A percentile compares a stretch with the other conserved stretches of the same genome.
These are phyloP conservation scores for Paramecium sonneborni DNA, from an alignment of 73 alveolate species.

Conservation along the genomic window DNA sequence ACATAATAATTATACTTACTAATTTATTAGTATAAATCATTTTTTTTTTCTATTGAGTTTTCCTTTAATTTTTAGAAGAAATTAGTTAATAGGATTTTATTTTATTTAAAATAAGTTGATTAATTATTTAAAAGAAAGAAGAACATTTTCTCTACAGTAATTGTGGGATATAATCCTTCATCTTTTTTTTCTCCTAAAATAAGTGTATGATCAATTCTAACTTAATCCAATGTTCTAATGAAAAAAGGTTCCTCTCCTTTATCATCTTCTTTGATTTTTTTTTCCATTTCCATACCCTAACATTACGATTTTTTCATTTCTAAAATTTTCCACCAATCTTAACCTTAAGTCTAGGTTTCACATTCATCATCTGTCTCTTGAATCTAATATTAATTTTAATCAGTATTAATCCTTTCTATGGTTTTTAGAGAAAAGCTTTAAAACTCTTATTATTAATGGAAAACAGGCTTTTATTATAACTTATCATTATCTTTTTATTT, in stretches of 20 bases:
- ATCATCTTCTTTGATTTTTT: not conserved
- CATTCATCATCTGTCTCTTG: not conserved
- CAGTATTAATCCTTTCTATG: not conserved
- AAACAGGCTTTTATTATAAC: not conserved
- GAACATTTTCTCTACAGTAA: not conserved
- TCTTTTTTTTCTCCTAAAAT: not conserved
- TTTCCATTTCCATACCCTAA: not conserved
- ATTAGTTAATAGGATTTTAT: not conserved
- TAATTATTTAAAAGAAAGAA: not conserved
- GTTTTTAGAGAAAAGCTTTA: not conserved
- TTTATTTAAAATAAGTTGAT: not conserved
- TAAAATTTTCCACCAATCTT: not conserved
- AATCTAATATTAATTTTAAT: not conserved
- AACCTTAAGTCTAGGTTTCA: not conserved
- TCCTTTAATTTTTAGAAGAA: not conserved
- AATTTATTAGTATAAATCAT: not conserved
- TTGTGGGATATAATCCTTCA: not conserved
- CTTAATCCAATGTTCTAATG: not conserved
- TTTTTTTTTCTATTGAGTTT: not conserved
- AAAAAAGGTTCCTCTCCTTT: not conserved
- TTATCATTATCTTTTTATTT: not conserved
- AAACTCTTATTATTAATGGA: not conserved
- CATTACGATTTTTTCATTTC: not conserved
- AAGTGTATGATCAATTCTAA: not conserved
- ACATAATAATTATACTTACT: constrained; percentile 7